Base-by-base conservation (phyloP, 83 land plant species). In the Picea abies region DNA sequence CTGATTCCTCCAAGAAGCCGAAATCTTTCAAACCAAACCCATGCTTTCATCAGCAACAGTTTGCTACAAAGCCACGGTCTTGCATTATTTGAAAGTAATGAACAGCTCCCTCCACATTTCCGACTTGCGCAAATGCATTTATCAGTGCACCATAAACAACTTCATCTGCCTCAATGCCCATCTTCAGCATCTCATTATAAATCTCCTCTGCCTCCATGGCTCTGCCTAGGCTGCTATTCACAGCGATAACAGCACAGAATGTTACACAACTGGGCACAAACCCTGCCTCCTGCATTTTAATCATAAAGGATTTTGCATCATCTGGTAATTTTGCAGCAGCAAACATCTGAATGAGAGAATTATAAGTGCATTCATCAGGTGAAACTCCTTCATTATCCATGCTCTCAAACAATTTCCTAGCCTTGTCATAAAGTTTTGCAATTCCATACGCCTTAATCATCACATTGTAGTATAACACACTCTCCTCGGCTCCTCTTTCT, bases 371-470 rank as follows among this genome's bases (percentile, higher is more conserved):
- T 39, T 39, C 89, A 87, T 94, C 89, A 10, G 95, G 91, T 86
- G 85, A 88, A 62, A 88, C 83, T 39, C 90, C 92, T 71, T 71
- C 69, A 37, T 67, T 82, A 79, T 82, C 88, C 95, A 94, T 91
- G 66, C 69, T 71, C 71, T 84, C 86, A 81, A 90, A 89, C 76
- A 94, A 83, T 20, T 29, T 29, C 29, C 29, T 29, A 29, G 29
- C 29, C 29, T 29, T 29, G 29, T 29, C 29, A 29, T 29, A 89
- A 9, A 85, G 69, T 44, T 85, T 79, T 47, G 88, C 88, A 22
- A 81, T 84, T 8, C 93, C 94, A 87, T 94, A 94, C 6, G 92
- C 94, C 78, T 94, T 94, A 5, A 94, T 83, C 94, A 94, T 89
- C 10, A 92, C 95, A 90, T 94, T 94, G 78, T 87, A 88, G 19